Evolutionary conservation across 2,329 filamentous ascomycete species (phyloP).

Genomic region (Cladophialophora exuberans): DNA sequence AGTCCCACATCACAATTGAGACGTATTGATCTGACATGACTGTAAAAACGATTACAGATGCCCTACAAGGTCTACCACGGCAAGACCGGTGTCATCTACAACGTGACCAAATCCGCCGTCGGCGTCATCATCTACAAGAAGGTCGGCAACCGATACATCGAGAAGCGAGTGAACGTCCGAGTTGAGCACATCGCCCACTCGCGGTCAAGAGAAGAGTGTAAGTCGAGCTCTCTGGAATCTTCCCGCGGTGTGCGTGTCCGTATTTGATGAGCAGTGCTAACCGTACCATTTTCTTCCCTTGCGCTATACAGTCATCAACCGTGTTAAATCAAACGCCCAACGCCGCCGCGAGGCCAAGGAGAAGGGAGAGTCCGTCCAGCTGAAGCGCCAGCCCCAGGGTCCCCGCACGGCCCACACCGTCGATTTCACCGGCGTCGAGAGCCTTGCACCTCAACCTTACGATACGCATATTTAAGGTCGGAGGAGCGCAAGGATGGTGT

Average conservation of each 20-base stretch:
- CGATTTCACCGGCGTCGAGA: slow-evolving; percentile 77
- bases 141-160: slow-evolving; percentile 98
- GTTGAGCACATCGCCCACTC: slow-evolving; percentile 96
- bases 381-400: slow-evolving; percentile 85
- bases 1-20: slow-evolving; percentile 1
- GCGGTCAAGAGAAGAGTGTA: slow-evolving; percentile 87
- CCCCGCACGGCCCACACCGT: slow-evolving; percentile 82
- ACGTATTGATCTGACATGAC: not conserved
- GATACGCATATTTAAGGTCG: slow-evolving; percentile 90
- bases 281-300: not conserved
- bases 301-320: slow-evolving; percentile 67
- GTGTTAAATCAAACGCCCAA: slow-evolving; percentile 94
- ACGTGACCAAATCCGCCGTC: slow-evolving; percentile 97
- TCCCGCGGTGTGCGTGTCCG: too few relatives aligned
- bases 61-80: slow-evolving; percentile 99
- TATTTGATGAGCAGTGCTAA: too few relatives aligned
- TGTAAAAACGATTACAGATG: slow-evolving; percentile 63
- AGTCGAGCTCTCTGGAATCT: not conserved
- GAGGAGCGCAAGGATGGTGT: slow-evolving; percentile 6
- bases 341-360: slow-evolving; percentile 92
- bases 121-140: slow-evolving; percentile 99
- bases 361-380: slow-evolving; percentile 80
- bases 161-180: slow-evolving; percentile 99
- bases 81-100: slow-evolving; percentile 98
- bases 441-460: slow-evolving; percentile 87